Percentiles rank a stretch among this genome's conserved stretches.
Conservation (phyloP, 352 stramenopile species). For the Phytophthora pistaciae region DNA sequence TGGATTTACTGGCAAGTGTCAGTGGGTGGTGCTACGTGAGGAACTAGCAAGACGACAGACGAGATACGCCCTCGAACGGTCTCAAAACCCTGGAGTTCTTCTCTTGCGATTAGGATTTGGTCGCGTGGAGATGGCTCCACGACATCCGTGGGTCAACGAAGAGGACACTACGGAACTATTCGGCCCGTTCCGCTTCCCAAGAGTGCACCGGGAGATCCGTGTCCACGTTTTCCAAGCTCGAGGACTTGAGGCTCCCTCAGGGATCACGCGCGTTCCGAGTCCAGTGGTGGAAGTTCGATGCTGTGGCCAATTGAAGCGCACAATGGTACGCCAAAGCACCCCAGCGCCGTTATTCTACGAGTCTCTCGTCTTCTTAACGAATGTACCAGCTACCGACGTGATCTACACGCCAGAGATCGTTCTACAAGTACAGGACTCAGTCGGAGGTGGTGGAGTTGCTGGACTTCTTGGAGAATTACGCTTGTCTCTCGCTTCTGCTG, state of each 20-base stretch:
- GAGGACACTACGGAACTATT: constrained; percentile 51
- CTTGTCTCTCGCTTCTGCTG: constrained; percentile 52
- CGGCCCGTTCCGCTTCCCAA: constrained; percentile 51
- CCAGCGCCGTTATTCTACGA: constrained; percentile 87
- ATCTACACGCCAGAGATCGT: constrained; percentile 77
- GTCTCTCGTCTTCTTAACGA: constrained; percentile 65
- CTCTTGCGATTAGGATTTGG: constrained; percentile 74
- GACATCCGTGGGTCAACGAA: constrained; percentile 50
- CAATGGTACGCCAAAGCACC: constrained; percentile 54
- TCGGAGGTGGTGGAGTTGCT: constrained; percentile 32
- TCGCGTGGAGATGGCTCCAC: constrained; percentile 68
- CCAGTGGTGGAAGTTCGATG: constrained; percentile 86
- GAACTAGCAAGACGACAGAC: constrained; percentile 70
- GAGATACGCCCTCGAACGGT: constrained; percentile 58
- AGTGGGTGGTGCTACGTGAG: constrained; percentile 72
- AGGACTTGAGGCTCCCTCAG: constrained; percentile 54
- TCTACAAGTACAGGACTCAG: constrained; percentile 73
- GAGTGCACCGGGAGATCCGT: constrained; percentile 71
- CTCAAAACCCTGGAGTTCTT: constrained; percentile 58
- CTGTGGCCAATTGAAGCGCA: constrained; percentile 69
- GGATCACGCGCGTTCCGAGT: constrained; percentile 64
- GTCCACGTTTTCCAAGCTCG: constrained; percentile 89
- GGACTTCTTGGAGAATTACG: constrained; percentile 57
- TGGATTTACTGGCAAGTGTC: constrained; percentile 50
- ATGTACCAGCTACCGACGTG: constrained; percentile 56